These are phyloP conservation scores for Leccinum huronense DNA, from an alignment of 1,284 basidiomycete species.

Conservation along the genomic window DNA sequence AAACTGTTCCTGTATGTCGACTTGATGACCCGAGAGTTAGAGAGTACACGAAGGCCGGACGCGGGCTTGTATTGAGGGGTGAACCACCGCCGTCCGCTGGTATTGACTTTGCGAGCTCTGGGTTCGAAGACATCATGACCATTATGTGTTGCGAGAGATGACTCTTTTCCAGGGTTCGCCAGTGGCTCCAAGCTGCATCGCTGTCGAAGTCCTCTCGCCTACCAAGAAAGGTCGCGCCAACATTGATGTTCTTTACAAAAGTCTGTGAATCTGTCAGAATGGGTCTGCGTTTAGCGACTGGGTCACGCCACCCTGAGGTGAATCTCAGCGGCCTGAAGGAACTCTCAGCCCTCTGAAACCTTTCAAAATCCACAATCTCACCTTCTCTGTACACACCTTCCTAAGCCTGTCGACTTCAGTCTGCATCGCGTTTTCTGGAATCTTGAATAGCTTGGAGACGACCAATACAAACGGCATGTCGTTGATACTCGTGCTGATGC, in stretches of 20 bases:
- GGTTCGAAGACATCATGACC: slow-evolving; percentile 83
- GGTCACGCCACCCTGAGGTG: slow-evolving; percentile 70
- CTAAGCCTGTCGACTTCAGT: slow-evolving; percentile 72
- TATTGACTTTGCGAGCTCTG: slow-evolving; percentile 80
- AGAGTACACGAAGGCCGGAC: slow-evolving; percentile 60
- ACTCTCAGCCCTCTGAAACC: slow-evolving; percentile 11
- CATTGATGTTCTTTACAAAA: slow-evolving; percentile 89
- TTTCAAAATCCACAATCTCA: slow-evolving; percentile 30
- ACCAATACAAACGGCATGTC: slow-evolving; percentile 78
- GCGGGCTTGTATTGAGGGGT: slow-evolving; percentile 40
- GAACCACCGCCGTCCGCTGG: slow-evolving; percentile 53
- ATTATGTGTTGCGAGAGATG: slow-evolving; percentile 87
- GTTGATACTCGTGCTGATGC: slow-evolving; percentile 47
- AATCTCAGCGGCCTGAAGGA: slow-evolving; percentile 69
- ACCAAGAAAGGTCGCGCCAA: slow-evolving; percentile 81
- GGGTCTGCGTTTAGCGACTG: not conserved
- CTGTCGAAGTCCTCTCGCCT: slow-evolving; percentile 82
- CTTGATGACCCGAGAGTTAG: slow-evolving; percentile 35
- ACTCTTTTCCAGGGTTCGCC: slow-evolving; percentile 82
- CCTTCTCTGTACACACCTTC: slow-evolving; percentile 79
- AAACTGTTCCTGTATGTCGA: slow-evolving; percentile 46
- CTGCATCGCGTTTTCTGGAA: slow-evolving; percentile 66
- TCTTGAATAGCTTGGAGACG: slow-evolving; percentile 74
- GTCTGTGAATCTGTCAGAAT: slow-evolving; percentile 43
- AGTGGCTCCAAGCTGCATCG: slow-evolving; percentile 80